Evolutionary conservation across 2,329 filamentous ascomycete species (phyloP), one percentile per base, ranked within the genome.

Genomic region (Sarocladium brachiariae): DNA sequence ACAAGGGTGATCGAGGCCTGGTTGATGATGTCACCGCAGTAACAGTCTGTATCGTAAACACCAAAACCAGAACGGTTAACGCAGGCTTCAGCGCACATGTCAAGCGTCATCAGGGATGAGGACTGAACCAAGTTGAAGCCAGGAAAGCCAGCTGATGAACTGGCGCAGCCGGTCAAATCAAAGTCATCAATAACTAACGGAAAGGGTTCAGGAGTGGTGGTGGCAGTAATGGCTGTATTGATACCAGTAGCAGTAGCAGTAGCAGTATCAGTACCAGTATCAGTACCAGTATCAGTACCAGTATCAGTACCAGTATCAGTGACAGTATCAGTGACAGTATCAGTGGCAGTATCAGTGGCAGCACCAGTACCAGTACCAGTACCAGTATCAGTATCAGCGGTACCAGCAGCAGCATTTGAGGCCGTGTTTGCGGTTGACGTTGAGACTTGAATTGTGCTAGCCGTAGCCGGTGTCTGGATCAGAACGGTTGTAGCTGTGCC

Each of bases 11-110:
- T 58, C 41, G 46, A 25, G 2, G 46, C 31, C 0, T 8, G 11
- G n/a, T 55, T 31, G n/a, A 61, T 16, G 21, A 43, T 37, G 7
- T 57, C 52, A 53, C 58, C 58, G 19, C 55, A 57, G 53, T 57
- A 61, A 35, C 59, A 61, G 11, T 58, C 49, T 2, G 54, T 59
- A 10, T 46, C 39, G 21, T 25, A 27, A 19, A 25, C 39, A 25
- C 39, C 39, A 23, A 43, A 43, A 23, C 24, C 24, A 10, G 5
- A 3, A 25, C 39, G 39, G 39, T 23, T 23, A n/a, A 23, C 39
- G 39, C 39, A 43, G 23, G 21, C 21, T 19, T 16, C 9, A 7
- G 21, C n/a, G n/a, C 21, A 16, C 39, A 43, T 43, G 39, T 4
- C 4, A 16, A 30, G 27, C 13, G 27, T 30, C 27, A 30, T 30